Evolutionary conservation across 257 asterid species (phyloP).

Genomic region (Mentha longifolia): DNA sequence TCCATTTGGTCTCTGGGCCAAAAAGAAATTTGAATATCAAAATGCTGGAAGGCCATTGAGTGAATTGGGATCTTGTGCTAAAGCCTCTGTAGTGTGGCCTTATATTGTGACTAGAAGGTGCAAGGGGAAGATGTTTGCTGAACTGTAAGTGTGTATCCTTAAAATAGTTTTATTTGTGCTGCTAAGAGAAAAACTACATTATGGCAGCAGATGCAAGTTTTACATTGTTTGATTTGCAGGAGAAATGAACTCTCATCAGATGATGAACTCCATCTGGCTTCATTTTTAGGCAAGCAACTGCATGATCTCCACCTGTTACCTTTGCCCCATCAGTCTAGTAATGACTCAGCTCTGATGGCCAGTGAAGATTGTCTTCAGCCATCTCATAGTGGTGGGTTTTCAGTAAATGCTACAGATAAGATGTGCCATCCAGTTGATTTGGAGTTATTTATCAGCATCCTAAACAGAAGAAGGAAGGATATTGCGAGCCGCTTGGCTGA

Average conservation of each 20-base stretch:
- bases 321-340: conserved; percentile 63
- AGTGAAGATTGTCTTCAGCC: conserved; percentile 42
- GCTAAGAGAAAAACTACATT: conserved; percentile 23
- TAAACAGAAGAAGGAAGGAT: conserved; percentile 70
- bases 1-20: conserved; percentile 87
- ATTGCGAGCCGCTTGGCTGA: conserved; percentile 60
- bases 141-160: conserved; percentile 61
- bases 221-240: conserved; percentile 56
- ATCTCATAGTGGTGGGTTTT: conserved; percentile 46
- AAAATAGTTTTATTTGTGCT: conserved; percentile 24
- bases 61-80: conserved; percentile 48
- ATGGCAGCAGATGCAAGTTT: conserved; percentile 15
- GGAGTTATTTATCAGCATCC: conserved; percentile 58
- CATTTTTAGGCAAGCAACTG: conserved; percentile 91
- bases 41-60: conserved; percentile 53
- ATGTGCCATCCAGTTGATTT: conserved; percentile 53
- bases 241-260: conserved; percentile 72
- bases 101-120: conserved; percentile 86
- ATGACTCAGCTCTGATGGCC: conserved; percentile 35
- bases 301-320: conserved; percentile 80
- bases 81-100: conserved; percentile 67
- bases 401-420: conserved; percentile 39
- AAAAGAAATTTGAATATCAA: conserved; percentile 62
- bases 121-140: conserved; percentile 84
- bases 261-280: conserved; percentile 67